phyloP scores from a whole-genome alignment of 768 basidiomycete species.

The Pleurotus citrinopileatus region DNA sequence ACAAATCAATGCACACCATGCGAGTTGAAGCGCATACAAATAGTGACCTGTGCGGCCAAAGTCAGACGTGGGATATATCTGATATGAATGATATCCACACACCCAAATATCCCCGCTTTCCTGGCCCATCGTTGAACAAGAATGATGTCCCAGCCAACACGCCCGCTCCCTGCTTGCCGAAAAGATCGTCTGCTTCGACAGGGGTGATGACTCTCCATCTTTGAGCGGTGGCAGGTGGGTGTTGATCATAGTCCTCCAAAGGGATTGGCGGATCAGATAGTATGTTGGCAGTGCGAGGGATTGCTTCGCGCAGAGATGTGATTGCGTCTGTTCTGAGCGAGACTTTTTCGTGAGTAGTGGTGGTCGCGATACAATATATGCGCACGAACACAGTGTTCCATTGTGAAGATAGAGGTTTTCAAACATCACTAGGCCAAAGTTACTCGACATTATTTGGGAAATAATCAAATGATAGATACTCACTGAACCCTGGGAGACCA shows the following conservation, averaged over 20 bases:
- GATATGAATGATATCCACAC: neutral
- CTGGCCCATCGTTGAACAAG: slow-evolving; percentile 8
- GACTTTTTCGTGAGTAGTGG: neutral
- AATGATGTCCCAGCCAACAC: slow-evolving; percentile 4
- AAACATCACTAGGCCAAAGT: slow-evolving; percentile 5
- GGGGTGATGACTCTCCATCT: slow-evolving; percentile 7
- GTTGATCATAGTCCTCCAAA: neutral
- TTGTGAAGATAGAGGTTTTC: slow-evolving; percentile 7
- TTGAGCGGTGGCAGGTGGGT: neutral
- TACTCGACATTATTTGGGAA: neutral
- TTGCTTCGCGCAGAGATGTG: neutral
- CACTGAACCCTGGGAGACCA: slow-evolving; percentile 6
- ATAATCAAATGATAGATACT: neutral
- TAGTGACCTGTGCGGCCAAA: neutral
- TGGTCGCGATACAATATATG: neutral
- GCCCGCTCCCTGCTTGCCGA: slow-evolving; percentile 2
- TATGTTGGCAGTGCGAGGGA: neutral
- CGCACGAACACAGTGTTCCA: slow-evolving; percentile 2
- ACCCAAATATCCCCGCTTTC: slow-evolving; percentile 3
- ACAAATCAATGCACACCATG: neutral
- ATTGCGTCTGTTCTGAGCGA: slow-evolving; percentile 2
- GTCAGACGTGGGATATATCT: no score
- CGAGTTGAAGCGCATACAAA: neutral
- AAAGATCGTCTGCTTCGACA: neutral
- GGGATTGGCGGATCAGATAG: slow-evolving; percentile 3